Percentiles rank a stretch among this genome's conserved stretches.
phyloP scores from a whole-genome alignment of 306 rosid species.

The barrel medic (Medicago truncatula) region MtrunA17r5.0-ANR NC_053043.1:21741501-21742000 shows the following conservation, averaged over 20 bases:
- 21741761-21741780: slow-evolving; percentile 92
- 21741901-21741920: slow-evolving; percentile 58
- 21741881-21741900: slow-evolving; percentile 76
- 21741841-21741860: slow-evolving; percentile 86
- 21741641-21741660: neutral
- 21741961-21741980: slow-evolving; percentile 61
- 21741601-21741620: neutral
- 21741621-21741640: neutral
- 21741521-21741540: neutral
- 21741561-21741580: slow-evolving; percentile 6
- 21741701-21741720: slow-evolving; percentile 24
- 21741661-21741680: neutral
- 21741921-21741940: slow-evolving; percentile 72
- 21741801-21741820: slow-evolving; percentile 59
- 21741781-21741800: slow-evolving; percentile 62
- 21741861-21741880: slow-evolving; percentile 89
- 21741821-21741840: slow-evolving; percentile 69
- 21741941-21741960: slow-evolving; percentile 79
- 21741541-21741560: neutral
- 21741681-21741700: slow-evolving; percentile 16
- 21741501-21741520: slow-evolving; percentile 4
- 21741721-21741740: slow-evolving; percentile 26
- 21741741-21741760: slow-evolving; percentile 73
- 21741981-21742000: slow-evolving; percentile 58
- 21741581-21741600: neutral